phyloP scores from a whole-genome alignment of 177 flowering plant species.

The Vitis hybrid region DNA sequence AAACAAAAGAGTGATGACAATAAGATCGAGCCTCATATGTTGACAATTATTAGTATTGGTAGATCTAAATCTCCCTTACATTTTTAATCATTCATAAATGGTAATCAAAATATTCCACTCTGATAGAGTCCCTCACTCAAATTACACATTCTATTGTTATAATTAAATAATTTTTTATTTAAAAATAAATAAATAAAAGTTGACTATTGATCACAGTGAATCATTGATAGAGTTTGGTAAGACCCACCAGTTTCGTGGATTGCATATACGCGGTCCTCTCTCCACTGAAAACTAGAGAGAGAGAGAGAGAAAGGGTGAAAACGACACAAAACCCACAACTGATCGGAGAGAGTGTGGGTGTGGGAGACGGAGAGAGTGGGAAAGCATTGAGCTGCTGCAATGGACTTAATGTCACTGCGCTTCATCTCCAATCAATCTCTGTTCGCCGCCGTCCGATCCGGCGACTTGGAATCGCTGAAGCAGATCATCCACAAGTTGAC shows the following conservation, averaged over 20 bases:
- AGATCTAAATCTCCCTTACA: too few species aligned
- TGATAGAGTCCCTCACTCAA: too few species aligned
- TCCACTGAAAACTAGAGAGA: neutral
- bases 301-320: neutral
- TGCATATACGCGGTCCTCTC: neutral
- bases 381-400: conserved; percentile 6
- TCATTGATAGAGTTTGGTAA: too few species aligned
- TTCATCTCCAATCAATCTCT: conserved; percentile 71
- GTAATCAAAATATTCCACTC: too few species aligned
- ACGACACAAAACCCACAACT: neutral
- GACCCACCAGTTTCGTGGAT: too few species aligned
- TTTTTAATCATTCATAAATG: too few species aligned
- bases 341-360: neutral
- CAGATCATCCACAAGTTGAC: conserved; percentile 28
- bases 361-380: neutral
- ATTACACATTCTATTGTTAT: too few species aligned
- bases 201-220: too few species aligned
- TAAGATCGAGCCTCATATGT: too few species aligned
- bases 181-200: neutral
- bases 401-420: conserved; percentile 52
- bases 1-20: too few species aligned
- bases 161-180: too few species aligned
- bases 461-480: conserved; percentile 52
- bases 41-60: too few species aligned
- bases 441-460: conserved; percentile 70